Evolutionary conservation across 2,329 filamentous ascomycete genomes (phyloP).

Genomic region (Hypoxylon sp.): DNA sequence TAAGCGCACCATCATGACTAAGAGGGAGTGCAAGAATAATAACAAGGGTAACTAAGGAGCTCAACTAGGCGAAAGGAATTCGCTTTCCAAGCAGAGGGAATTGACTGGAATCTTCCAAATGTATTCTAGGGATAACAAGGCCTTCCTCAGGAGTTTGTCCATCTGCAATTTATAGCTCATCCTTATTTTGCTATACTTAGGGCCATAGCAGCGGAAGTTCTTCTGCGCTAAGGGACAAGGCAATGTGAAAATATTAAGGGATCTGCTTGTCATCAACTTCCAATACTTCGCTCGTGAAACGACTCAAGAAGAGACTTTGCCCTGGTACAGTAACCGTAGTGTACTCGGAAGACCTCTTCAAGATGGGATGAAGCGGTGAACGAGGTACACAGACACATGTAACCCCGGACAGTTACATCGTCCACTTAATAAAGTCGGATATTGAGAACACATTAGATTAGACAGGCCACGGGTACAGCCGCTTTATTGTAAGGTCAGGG

Average conservation of each 20-base stretch:
- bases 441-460: background rate
- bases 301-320: background rate
- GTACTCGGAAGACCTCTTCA: background rate
- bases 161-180: slow-evolving; percentile 13
- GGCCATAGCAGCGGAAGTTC: too few relatives aligned
- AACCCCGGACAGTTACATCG: slow-evolving; percentile 19
- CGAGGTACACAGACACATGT: background rate
- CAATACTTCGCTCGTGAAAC: background rate
- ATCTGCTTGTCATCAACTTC: slow-evolving; percentile 3
- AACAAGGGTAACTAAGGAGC: slow-evolving; percentile 18
- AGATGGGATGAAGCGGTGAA: slow-evolving; percentile 7
- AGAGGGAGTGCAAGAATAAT: slow-evolving; percentile 37
- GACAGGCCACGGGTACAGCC: background rate
- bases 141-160: slow-evolving; percentile 6
- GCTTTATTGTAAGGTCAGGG: slow-evolving; percentile 6
- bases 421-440: slow-evolving; percentile 6
- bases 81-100: background rate
- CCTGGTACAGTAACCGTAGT: background rate
- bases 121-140: slow-evolving; percentile 6
- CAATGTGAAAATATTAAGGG: slow-evolving; percentile 2
- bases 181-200: too few relatives aligned
- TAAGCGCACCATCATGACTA: slow-evolving; percentile 44
- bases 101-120: background rate
- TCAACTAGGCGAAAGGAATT: background rate
- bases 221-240: background rate